phyloP scores from a whole-genome alignment of 1,139 yeast species.

The Protomyces pachydermus region DNA sequence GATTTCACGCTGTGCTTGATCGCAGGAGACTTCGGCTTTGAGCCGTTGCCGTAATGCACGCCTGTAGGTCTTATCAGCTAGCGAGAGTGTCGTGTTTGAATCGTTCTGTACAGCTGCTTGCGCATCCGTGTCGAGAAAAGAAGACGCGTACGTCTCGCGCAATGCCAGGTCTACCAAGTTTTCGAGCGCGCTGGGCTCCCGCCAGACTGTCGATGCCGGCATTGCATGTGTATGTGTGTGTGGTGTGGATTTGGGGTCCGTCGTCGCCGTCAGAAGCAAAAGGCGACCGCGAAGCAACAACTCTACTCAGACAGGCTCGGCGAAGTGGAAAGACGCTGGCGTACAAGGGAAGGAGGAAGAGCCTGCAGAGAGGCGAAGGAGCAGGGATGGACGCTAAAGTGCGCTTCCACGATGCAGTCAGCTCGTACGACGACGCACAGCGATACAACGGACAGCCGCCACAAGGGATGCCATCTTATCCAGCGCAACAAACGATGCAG shows the following conservation, averaged over 20 bases:
- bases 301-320: no score
- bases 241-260: no score
- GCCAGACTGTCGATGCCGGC: background rate
- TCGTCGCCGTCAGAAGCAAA: no score
- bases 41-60: background rate
- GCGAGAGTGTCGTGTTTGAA: background rate
- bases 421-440: constrained; percentile 1
- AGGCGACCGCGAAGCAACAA: no score
- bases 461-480: background rate
- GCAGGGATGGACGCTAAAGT: constrained; percentile 15
- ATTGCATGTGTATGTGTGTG: background rate
- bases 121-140: background rate
- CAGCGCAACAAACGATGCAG: background rate
- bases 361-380: background rate
- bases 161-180: background rate
- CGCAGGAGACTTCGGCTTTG: background rate
- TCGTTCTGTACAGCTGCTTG: background rate
- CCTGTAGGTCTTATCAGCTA: background rate
- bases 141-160: background rate
- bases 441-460: background rate
- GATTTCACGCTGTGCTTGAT: background rate
- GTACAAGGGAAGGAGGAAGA: background rate
- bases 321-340: no score
- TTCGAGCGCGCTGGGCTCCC: background rate
- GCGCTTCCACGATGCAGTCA: constrained; percentile 18